Base-by-base conservation (phyloP, 139 green algal genomes). In the Chlorella sorokiniana region DNA sequence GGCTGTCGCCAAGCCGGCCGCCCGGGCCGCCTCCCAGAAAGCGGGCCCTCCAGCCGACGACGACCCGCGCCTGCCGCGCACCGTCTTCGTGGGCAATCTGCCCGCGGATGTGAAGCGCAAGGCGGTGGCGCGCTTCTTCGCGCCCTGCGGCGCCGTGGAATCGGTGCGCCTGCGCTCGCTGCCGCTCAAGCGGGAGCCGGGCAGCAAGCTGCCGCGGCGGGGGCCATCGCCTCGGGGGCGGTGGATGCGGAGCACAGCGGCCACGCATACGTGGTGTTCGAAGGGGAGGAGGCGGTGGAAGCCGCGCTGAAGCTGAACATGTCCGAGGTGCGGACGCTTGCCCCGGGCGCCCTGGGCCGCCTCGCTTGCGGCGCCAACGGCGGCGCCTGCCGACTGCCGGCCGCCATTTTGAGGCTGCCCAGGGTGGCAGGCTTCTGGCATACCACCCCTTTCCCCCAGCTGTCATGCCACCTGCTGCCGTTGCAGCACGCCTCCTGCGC, bases 11-110 rank as follows among this genome's bases (percentile, higher is more conserved):
- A 78, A 65, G 29, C 31, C 69, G 18, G 31, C 29, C 3, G 27
- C 42, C 29, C 14, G 37, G 20, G 54, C 14, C 18, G 37, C 59
- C 0, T 40, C 31, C 4, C 38, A 69, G 33, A 44, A 75, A 44
- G 37, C 62, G 29, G 61, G 31, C 10, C n/a, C 41, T 5, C 51
- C 63, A 10, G 85, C 86, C 64, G 81, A 91, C 76, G 76, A 93
- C 52, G 83, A 87, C 7, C 88, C 89, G 69, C 86, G 88, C 69
- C 87, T 96, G 48, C 48, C 65, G 27, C 86, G 94, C 42, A 98
- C 95, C 7, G 78, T 98, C 27, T 98, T 98, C 87, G 93, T 98
- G 23, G 95, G 95, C 74, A 98, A 98, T 84, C 76, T 98, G 81
- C 93, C 95, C 1, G 76, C 83, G 29, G 81, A 61, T 7, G 86